phyloP scores from a whole-genome alignment of 2,329 filamentous ascomycete species.

The Cladorrhinum sp. region DNA sequence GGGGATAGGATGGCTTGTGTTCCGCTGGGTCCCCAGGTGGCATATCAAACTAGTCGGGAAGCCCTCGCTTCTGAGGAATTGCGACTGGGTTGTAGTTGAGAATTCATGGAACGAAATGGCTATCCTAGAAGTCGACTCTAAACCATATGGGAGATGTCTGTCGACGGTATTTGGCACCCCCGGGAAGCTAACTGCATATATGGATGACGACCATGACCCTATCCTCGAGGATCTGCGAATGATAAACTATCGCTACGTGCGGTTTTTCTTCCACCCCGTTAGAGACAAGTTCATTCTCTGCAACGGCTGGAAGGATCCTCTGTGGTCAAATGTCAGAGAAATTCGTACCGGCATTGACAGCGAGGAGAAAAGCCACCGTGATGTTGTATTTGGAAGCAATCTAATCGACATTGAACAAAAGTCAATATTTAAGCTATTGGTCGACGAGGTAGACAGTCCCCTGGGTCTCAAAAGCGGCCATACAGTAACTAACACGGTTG shows the following conservation, averaged over 20 bases:
- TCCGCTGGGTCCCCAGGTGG: slow-evolving; percentile 89
- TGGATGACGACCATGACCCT: slow-evolving; percentile 70
- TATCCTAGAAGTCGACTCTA: slow-evolving; percentile 64
- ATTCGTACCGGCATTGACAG: slow-evolving; percentile 79
- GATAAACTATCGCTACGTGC: slow-evolving; percentile 90
- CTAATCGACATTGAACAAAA: slow-evolving; percentile 93
- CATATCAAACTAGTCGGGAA: slow-evolving; percentile 72
- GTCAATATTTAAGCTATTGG: slow-evolving; percentile 72
- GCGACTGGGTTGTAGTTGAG: slow-evolving; percentile 91
- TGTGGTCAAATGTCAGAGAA: slow-evolving; percentile 74
- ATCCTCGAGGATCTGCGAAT: slow-evolving; percentile 71
- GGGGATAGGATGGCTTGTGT: slow-evolving; percentile 77
- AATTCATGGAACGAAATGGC: slow-evolving; percentile 96
- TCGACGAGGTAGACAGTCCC: slow-evolving; percentile 67
- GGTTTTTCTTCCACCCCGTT: slow-evolving; percentile 84
- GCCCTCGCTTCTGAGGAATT: slow-evolving; percentile 65
- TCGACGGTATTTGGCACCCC: slow-evolving; percentile 65
- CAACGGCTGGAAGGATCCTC: slow-evolving; percentile 90
- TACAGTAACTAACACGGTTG: slow-evolving; percentile 21
- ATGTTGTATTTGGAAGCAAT: slow-evolving; percentile 85
- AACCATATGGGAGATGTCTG: slow-evolving; percentile 52
- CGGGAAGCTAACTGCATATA: slow-evolving; percentile 55
- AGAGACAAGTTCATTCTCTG: slow-evolving; percentile 85
- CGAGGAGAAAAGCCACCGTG: slow-evolving; percentile 80
- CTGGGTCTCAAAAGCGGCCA: not conserved